Evolutionary conservation across 805 yeast genomes (phyloP).

Genomic region (Soucietia sequanensis): DNA sequence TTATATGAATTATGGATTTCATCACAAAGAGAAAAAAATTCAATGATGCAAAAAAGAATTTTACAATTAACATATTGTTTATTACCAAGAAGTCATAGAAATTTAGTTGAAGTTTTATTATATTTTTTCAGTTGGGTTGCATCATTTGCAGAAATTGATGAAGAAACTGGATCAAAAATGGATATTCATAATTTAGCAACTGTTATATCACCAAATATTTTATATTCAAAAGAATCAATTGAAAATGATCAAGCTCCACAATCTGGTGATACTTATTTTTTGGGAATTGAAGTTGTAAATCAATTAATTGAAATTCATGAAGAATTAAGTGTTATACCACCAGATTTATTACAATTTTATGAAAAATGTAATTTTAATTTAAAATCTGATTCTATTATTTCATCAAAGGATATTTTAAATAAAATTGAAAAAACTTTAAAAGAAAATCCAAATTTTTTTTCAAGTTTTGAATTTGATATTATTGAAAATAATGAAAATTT

Average conservation of each 20-base stretch:
- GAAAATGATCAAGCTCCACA: slow-evolving; percentile 21
- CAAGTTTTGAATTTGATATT: slow-evolving; percentile 8
- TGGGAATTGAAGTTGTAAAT: slow-evolving; percentile 89
- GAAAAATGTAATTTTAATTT: slow-evolving; percentile 42
- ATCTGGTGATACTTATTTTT: slow-evolving; percentile 70
- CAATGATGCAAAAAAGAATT: slow-evolving; percentile 47
- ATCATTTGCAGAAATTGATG: slow-evolving; percentile 90
- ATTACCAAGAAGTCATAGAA: slow-evolving; percentile 80
- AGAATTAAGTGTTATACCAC: slow-evolving; percentile 75
- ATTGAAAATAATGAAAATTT: slow-evolving; percentile 4
- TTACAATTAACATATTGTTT: slow-evolving; percentile 67
- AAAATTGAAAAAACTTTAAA: slow-evolving; percentile 30
- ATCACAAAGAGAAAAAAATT: slow-evolving; percentile 54
- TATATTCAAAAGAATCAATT: slow-evolving; percentile 54
- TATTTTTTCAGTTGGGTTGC: slow-evolving; percentile 94
- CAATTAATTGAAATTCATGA: slow-evolving; percentile 79
- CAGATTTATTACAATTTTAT: slow-evolving; percentile 52
- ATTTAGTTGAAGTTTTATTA: slow-evolving; percentile 79
- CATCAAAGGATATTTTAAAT: slow-evolving; percentile 37
- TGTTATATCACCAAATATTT: slow-evolving; percentile 88
- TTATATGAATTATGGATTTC: slow-evolving; percentile 78
- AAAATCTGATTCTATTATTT: slow-evolving; percentile 12
- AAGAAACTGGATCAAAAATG: slow-evolving; percentile 87
- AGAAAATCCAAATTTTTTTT: slow-evolving; percentile 31
- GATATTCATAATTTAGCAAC: slow-evolving; percentile 94